Conservation (phyloP, 495 filamentous ascomycete genomes). For the Apodospora peruviana region DNA sequence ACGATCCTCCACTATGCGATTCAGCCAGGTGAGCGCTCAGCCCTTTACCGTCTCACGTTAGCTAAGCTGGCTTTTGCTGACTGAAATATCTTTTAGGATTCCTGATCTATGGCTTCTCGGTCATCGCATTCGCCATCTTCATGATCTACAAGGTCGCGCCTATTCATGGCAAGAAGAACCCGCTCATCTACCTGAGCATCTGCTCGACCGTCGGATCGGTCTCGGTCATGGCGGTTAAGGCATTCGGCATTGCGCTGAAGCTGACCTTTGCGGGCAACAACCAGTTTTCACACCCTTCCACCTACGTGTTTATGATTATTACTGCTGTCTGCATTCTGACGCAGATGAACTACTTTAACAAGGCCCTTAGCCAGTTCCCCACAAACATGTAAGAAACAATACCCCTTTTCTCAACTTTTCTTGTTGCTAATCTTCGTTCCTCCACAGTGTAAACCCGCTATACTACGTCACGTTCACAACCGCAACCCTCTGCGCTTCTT, state of each 20-base stretch:
- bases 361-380: constrained; percentile 92
- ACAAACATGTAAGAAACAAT: constrained; percentile 93
- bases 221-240: constrained; percentile 98
- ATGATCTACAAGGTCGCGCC: constrained; percentile 97
- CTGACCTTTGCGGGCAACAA: constrained; percentile 87
- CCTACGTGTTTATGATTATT: constrained; percentile 94
- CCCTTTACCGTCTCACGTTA: too few relatives aligned
- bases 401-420: not conserved
- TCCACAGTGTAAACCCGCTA: constrained; percentile 84
- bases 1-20: constrained; percentile 84
- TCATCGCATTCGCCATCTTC: constrained; percentile 74
- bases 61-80: constrained; percentile 25
- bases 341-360: constrained; percentile 99
- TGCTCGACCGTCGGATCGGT: constrained; percentile 95
- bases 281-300: constrained; percentile 88
- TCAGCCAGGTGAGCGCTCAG: constrained; percentile 80
- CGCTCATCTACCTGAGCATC: constrained; percentile 91
- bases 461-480: constrained; percentile 99
- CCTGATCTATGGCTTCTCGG: constrained; percentile 70
- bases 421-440: constrained; percentile 9
- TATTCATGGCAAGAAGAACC: constrained; percentile 85
- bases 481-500: constrained; percentile 86
- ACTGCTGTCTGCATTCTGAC: constrained; percentile 89
- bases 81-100: constrained; percentile 56
- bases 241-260: constrained; percentile 94